Evolutionary conservation across 2,329 filamentous ascomycete species (phyloP), one percentile per base, ranked within the genome.

Genomic region (Mollisiaceae sp.): DNA sequence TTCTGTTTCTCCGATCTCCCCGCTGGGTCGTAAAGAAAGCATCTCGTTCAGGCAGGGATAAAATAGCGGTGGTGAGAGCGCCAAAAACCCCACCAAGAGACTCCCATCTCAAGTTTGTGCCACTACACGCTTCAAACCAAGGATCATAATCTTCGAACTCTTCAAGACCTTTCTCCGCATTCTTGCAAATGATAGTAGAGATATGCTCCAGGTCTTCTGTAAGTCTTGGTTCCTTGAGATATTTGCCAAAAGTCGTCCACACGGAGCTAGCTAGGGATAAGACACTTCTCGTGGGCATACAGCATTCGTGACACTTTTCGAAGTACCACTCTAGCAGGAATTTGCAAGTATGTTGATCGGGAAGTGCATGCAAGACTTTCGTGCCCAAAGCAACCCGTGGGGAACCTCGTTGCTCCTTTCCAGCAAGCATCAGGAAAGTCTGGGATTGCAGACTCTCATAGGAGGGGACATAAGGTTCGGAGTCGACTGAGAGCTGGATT

Each of bases 31-130:
- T 64, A 47, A 74, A 73, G 65, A 78, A 69, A 54, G 64, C 54
- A 71, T 67, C 63, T 52, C 69, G 55, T 60, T 71, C 69, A 11
- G 65, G 62, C 1, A 71, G 60, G 24, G 63, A 68, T 24, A 74
- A 65, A 35, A 69, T 65, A 8, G 71, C 67, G 45, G 59, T 67
- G 12, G 68, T 65, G 1, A 75, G 56, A 24, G 65, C 66, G 18
- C 66, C 62, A 65, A 70, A 76, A 8, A 76, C 64, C 2, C 69
- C 52, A 22, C 75, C 75, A 24, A 76, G 27, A n/a, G 65, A 65
- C 61, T 77, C 75, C 75, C 75, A 77, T 22, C 75, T 70, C 18
- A 77, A 59, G 41, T 76, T 74, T 1, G 35, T 27, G 2, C 73
- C 74, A 45, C 66, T 68, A 24, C 74, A 73, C 11, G 71, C 68